phyloP scores from a whole-genome alignment of 768 basidiomycete genomes.

The Tylopilus sp. region DNA sequence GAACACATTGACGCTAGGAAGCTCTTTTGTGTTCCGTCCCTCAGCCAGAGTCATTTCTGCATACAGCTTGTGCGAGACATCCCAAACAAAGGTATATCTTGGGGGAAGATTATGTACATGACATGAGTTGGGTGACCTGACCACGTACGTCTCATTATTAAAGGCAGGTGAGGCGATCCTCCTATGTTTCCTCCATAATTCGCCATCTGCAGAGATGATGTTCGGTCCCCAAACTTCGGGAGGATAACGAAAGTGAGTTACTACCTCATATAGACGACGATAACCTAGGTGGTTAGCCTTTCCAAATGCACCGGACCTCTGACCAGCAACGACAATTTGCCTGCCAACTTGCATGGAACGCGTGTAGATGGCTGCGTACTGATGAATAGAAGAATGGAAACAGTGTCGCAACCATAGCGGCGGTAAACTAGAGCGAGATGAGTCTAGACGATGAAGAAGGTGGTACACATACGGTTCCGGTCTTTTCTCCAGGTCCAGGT shows the following conservation, averaged over 20 bases:
- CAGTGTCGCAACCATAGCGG: constrained; percentile 17
- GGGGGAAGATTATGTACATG: not conserved
- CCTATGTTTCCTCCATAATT: constrained; percentile 22
- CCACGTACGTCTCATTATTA: constrained; percentile 22
- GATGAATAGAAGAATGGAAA: constrained; percentile 23
- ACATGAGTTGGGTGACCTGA: not conserved
- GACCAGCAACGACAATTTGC: constrained; percentile 18
- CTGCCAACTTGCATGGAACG: constrained; percentile 20
- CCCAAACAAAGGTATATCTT: constrained; percentile 25
- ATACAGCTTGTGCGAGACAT: constrained; percentile 16
- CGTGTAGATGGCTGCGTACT: constrained; percentile 18
- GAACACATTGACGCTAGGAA: constrained; percentile 11
- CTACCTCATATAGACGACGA: too few relatives aligned
- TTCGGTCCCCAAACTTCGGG: constrained; percentile 19
- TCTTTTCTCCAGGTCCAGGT: constrained; percentile 24
- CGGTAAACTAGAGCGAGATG: constrained; percentile 15
- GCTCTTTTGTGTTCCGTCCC: constrained; percentile 18
- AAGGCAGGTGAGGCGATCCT: constrained; percentile 21
- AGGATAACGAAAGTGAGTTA: too few relatives aligned
- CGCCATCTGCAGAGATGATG: constrained; percentile 10
- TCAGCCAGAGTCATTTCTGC: constrained; percentile 16
- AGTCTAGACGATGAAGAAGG: not conserved
- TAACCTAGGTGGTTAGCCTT: constrained; percentile 12
- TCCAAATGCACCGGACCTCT: constrained; percentile 18
- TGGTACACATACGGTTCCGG: constrained; percentile 9